These are phyloP conservation scores for Galerina marginata DNA, from an alignment of 768 basidiomycete species.

Conservation along the genomic window DNA sequence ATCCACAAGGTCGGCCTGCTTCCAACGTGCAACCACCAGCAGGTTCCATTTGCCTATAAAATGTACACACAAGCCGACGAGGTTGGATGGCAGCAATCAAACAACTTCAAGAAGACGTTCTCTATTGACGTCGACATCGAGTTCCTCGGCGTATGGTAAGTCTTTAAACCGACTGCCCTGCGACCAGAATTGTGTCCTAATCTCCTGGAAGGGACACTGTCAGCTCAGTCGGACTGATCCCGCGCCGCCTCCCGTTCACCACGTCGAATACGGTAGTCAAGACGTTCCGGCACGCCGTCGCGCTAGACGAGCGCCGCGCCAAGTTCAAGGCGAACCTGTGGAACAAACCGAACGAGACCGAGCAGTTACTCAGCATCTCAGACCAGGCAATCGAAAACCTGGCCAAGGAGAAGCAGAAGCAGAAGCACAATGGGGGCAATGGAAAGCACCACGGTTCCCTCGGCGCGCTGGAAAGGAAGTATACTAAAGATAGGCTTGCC, in stretches of 20 bases:
- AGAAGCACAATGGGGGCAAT: not conserved
- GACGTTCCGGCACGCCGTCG: slow-evolving; percentile 26
- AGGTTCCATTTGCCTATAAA: slow-evolving; percentile 40
- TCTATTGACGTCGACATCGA: slow-evolving; percentile 35
- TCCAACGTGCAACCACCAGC: slow-evolving; percentile 35
- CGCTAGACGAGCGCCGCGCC: slow-evolving; percentile 28
- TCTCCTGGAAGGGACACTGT: slow-evolving; percentile 26
- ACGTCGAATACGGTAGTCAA: slow-evolving; percentile 24
- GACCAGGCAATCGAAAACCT: slow-evolving; percentile 18
- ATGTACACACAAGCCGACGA: slow-evolving; percentile 35
- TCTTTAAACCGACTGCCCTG: not conserved
- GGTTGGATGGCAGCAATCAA: slow-evolving; percentile 33
- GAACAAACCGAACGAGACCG: slow-evolving; percentile 35
- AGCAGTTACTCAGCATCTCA: slow-evolving; percentile 29
- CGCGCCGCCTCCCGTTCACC: slow-evolving; percentile 25
- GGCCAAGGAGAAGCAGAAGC: slow-evolving; percentile 12
- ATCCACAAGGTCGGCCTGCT: slow-evolving; percentile 40
- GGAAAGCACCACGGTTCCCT: slow-evolving; percentile 16
- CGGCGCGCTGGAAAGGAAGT: slow-evolving; percentile 30
- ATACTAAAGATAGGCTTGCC: slow-evolving; percentile 25
- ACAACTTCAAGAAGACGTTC: slow-evolving; percentile 38
- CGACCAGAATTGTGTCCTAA: not conserved
- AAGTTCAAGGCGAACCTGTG: slow-evolving; percentile 59
- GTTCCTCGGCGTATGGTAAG: slow-evolving; percentile 41
- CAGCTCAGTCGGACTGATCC: slow-evolving; percentile 26